Evolutionary conservation across 805 yeast species (phyloP), one percentile per base, ranked within the genome.

Genomic region (Candida peoriensis): DNA sequence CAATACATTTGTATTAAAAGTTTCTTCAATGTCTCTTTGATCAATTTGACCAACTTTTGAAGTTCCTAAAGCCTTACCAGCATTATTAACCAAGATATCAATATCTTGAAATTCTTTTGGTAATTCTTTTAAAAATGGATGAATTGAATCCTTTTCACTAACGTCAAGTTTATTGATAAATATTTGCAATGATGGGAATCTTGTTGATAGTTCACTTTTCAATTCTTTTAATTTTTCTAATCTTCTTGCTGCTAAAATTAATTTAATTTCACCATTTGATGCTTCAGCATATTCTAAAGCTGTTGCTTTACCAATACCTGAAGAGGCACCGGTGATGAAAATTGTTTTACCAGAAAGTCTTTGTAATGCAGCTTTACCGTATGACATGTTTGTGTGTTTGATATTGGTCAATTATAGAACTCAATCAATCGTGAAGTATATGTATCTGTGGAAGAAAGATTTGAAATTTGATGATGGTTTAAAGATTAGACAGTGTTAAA

Each of bases 291-390:
- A 78, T 55, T 89, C 95, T 32, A 70, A 60, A 12, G 97, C 97
- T 12, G 96, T 88, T 37, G 95, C 90, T 47, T 76, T 78, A 14
- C 97, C 98, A 51, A 90, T 90, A 36, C 98, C 97, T 8, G 96
- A 79, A 24, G 95, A 84, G 10, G 97, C 97, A 42, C 97, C 97
- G 14, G 97, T 86, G 52, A 90, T 81, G 25, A 90, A 72, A 13
- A 86, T 70, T 17, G 77, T 76, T 55, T 90, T 89, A 29, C 81
- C 82, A 22, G 81, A 78, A 22, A 90, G 65, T 58, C 97, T 74
- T 57, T 81, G 77, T 32, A 89, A 87, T 38, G 95, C 93, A 49
- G 68, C 72, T 32, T 69, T 42, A 46, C 89, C 89, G 63, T 68
- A 76, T 7, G 87, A 79, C 82, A 77, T 76, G 8, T 16, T 25